These are phyloP conservation scores for Colletotrichum siamense DNA, from an alignment of 2,329 filamentous ascomycete species.

Conservation along the genomic window DNA sequence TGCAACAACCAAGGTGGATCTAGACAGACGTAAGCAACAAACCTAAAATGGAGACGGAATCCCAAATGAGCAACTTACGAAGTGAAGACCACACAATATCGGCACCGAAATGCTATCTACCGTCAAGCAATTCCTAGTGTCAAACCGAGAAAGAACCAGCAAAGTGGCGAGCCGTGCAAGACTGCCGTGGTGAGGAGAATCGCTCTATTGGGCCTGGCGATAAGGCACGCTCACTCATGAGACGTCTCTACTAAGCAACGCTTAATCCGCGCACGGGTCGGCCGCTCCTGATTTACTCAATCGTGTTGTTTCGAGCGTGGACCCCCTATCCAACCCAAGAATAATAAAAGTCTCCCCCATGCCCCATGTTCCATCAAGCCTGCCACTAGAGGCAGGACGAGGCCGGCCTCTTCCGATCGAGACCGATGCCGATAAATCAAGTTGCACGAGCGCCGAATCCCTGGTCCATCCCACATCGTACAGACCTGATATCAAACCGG, in stretches of 20 bases:
- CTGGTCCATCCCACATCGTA: slow-evolving; percentile 14
- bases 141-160: neutral
- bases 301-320: slow-evolving; percentile 21
- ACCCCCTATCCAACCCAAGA: neutral
- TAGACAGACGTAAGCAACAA: neutral
- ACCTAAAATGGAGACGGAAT: neutral
- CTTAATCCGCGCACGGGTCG: neutral
- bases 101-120: neutral
- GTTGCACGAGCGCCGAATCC: slow-evolving; percentile 21
- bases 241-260: slow-evolving; percentile 18
- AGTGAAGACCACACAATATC: neutral
- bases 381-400: neutral
- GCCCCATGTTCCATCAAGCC: slow-evolving; percentile 7
- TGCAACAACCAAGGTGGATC: neutral
- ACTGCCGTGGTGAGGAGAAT: slow-evolving; percentile 7
- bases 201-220: slow-evolving; percentile 24
- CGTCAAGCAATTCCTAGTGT: neutral
- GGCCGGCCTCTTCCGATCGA: neutral
- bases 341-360: neutral
- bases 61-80: neutral
- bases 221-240: slow-evolving; percentile 8
- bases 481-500: slow-evolving; percentile 22
- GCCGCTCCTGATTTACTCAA: slow-evolving; percentile 5
- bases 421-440: slow-evolving; percentile 9
- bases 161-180: neutral